Evolutionary conservation across 306 rosid genomes (phyloP).

Genomic region (Corylus americana): DNA sequence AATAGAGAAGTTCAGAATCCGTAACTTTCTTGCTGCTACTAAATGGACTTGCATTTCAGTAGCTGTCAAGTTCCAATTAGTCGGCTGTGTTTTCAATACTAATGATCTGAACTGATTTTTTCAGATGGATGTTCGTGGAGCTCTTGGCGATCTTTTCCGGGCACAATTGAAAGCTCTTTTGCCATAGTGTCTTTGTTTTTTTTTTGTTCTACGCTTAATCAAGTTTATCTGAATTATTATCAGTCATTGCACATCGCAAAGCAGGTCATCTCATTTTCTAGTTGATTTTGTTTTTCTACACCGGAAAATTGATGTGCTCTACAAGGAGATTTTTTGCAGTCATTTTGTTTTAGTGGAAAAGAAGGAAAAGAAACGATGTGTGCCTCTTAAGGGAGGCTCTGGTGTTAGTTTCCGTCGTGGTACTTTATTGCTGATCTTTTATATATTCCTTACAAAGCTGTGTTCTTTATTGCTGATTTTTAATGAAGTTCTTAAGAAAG

Average conservation of each 20-base stretch:
- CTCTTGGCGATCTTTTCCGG: constrained; percentile 89
- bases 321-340: neutral
- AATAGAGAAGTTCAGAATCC: neutral
- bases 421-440: neutral
- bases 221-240: neutral
- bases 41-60: neutral
- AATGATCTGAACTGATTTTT: constrained; percentile 33
- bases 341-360: neutral
- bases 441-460: neutral
- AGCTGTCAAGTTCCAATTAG: neutral
- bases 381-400: neutral
- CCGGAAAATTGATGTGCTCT: neutral
- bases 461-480: too few relatives aligned
- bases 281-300: neutral
- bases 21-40: neutral
- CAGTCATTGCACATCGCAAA: neutral
- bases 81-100: constrained; percentile 9
- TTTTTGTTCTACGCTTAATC: neutral
- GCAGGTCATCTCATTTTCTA: neutral
- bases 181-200: constrained; percentile 39
- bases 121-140: constrained; percentile 98
- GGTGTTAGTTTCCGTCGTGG: neutral
- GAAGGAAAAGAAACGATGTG: neutral
- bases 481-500: too few relatives aligned
- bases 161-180: constrained; percentile 88